A percentile compares a stretch with the other conserved stretches of the same genome.
These are phyloP conservation scores for Scutellaria galericulata DNA, from an alignment of 257 asterid genomes.

Conservation along the genomic window DNA sequence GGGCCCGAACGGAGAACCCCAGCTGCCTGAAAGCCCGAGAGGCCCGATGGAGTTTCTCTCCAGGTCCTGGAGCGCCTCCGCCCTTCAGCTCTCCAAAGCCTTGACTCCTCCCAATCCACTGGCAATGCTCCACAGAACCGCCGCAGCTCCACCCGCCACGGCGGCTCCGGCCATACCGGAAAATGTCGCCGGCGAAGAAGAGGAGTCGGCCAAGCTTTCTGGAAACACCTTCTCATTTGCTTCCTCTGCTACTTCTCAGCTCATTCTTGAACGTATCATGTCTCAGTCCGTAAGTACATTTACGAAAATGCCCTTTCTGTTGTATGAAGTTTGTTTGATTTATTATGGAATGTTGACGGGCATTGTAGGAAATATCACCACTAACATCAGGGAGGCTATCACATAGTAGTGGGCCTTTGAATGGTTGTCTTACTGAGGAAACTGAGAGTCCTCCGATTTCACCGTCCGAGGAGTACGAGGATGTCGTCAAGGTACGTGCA, in stretches of 20 bases:
- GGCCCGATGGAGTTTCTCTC: constrained; percentile 96
- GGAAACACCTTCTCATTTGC: constrained; percentile 94
- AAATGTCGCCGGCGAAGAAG: constrained; percentile 57
- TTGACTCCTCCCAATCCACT: constrained; percentile 59
- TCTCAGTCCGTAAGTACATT: constrained; percentile 77
- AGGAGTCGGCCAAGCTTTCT: constrained; percentile 65
- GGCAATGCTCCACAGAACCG: constrained; percentile 26
- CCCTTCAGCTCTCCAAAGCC: constrained; percentile 78
- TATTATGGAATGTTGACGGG: not conserved
- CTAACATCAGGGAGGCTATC: constrained; percentile 96
- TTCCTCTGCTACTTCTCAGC: constrained; percentile 97
- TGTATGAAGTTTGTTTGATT: too few relatives aligned
- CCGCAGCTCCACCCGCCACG: not conserved
- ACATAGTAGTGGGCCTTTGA: constrained; percentile 94
- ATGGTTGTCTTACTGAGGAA: constrained; percentile 83
- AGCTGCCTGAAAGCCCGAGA: constrained; percentile 95
- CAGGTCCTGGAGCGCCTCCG: constrained; percentile 97
- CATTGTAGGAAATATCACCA: constrained; percentile 87
- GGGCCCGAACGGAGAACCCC: constrained; percentile 54
- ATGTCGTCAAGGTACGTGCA: constrained; percentile 75
- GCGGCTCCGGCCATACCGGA: constrained; percentile 52
- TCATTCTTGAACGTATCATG: constrained; percentile 95
- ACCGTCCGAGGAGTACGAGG: constrained; percentile 90
- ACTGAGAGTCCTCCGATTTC: constrained; percentile 90
- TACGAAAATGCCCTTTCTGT: too few relatives aligned